phyloP scores from a whole-genome alignment of 192 early-diverging fungal species.

The Podila epigama region DNA sequence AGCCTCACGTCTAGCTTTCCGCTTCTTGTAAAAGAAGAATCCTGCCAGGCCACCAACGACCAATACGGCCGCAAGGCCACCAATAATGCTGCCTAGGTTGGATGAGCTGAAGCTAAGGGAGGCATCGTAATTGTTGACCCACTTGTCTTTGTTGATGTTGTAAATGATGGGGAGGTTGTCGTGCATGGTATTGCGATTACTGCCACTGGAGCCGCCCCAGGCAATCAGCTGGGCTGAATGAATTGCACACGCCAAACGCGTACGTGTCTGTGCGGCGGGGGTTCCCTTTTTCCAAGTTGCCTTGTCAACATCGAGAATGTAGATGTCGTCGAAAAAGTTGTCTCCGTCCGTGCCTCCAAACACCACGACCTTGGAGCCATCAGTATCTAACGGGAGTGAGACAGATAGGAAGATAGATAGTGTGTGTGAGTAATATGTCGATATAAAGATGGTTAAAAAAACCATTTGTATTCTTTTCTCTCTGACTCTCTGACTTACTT shows the following conservation, averaged over 20 bases:
- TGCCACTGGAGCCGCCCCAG: constrained; percentile 26
- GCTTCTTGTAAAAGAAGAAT: not conserved
- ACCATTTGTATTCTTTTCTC: not conserved
- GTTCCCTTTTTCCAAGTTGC: not conserved
- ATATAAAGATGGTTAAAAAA: not conserved
- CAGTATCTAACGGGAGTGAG: constrained; percentile 11
- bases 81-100: not conserved
- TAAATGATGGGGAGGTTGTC: not conserved
- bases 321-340: constrained; percentile 5
- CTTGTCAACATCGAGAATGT: constrained; percentile 30
- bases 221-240: constrained; percentile 22
- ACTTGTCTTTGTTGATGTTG: not conserved
- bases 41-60: not conserved
- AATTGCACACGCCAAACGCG: constrained; percentile 29
- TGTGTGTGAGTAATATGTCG: not conserved
- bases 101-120: not conserved
- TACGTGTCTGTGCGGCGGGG: not conserved
- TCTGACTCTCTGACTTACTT: too few relatives aligned
- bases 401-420: not conserved
- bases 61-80: not conserved
- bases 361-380: constrained; percentile 24
- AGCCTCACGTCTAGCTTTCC: not conserved
- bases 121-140: not conserved
- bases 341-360: constrained; percentile 30
- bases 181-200: constrained; percentile 2